Base-by-base conservation (phyloP, 768 basidiomycete genomes). In the Exsudoporus frostii region DNA sequence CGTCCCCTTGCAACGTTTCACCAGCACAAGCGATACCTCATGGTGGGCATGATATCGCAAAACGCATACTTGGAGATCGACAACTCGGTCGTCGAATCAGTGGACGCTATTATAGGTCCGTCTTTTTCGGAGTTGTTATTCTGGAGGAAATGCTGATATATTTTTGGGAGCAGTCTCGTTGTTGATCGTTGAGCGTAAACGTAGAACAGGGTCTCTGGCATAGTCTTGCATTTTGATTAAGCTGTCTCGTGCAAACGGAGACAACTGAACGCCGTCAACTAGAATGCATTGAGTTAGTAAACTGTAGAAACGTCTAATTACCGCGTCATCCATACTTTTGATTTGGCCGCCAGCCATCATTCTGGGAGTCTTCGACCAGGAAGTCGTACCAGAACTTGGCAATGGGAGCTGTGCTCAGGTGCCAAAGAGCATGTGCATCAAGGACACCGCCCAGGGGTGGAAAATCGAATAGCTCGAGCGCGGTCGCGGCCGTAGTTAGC, bases 381-480 rank as follows among this genome's bases (percentile, higher is more conserved):
- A 96, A 95, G n/a, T 79, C 73, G 62, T 96, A 98, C 94, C 96
- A 98, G 42, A 81, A 75, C 43, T 79, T 64, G 4, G 85, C 82
- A 30, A 98, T 81, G 0, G 87, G 86, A 1, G 80, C 86, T 0
- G 96, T 99, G 4, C 83, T 78, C 8, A 89, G 74, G 69, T 99
- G 96, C 97, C 96, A 98, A 15, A 98, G 71, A 3, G 92, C 79
- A 68, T 98, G 97, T 0, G 95, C 93, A 65, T 98, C 96, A 19
- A 98, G 74, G 7, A 84, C 68, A 32, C 93, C 70, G n/a, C 65
- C 64, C 70, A 85, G 77, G 0, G 93, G 90, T 0, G 93, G 82
- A 63, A 98, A 98, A 66, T 99, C 96, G 57, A 96, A 84, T 4
- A 99, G 66, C 64, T 99, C 96, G 30, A 99, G 77, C 1, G 76